Evolutionary conservation across 2,329 filamentous ascomycete species (phyloP), one percentile per base, ranked within the genome.

Genomic region (Blastomyces parvus): DNA sequence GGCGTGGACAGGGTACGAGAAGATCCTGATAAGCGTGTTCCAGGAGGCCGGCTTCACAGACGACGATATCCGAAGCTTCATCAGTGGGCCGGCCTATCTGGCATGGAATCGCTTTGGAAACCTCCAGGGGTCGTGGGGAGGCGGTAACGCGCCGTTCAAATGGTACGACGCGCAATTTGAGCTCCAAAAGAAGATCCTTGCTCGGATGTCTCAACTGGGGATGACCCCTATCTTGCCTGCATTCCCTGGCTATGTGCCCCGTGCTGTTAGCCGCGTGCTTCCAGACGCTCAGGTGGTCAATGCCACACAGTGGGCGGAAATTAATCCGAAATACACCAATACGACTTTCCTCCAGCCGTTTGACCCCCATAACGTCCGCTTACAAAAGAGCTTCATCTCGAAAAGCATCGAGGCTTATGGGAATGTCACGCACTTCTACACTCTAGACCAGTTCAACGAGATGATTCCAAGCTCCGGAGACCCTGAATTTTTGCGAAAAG

Each of bases 391-490:
- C 22, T 81, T 82, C 61, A 76, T 83, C 19, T 61, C 65, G 5
- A 81, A 81, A 64, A 81, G 83, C 67, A 72, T 72, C 8, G 71
- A 71, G 5, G 75, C 75, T 8, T 82, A 80, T 66, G 81, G 81
- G 1, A 79, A 82, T 64, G 74, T 82, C 48, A 79, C 76, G 5
- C 72, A 75, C 55, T 75, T 82, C 63, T 83, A 81, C 66, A 81
- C 81, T 0, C 73, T 83, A 8, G 81, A 83, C 65, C 81, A 83
- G 66, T 83, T 80, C 70, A 83, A 83, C 63, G 81, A 83, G 69
- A 81, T 82, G 63, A 69, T 76, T 33, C 80, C 81, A 0, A 76
- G 70, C 57, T 81, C 79, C 1, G 78, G 79, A 6, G 78, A 81
- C 59, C 44, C 44, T 4, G 19, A 46, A 6, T 46, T 46, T 46